These are phyloP conservation scores for Rhodotorula toruloides DNA, from an alignment of 768 basidiomycete genomes.

Conservation along the genomic window DNA sequence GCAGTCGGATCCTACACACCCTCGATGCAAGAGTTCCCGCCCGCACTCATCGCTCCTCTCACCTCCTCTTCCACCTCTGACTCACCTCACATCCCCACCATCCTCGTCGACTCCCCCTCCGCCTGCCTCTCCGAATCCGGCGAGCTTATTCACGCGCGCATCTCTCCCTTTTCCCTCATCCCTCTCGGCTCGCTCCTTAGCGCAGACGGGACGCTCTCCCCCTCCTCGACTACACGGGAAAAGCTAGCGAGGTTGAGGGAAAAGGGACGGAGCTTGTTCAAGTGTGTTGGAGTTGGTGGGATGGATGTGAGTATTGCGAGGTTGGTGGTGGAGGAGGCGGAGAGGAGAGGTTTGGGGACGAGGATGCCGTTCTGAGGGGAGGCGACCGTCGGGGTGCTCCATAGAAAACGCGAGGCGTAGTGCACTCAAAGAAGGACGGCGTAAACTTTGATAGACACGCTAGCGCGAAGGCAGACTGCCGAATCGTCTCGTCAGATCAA, in stretches of 20 bases:
- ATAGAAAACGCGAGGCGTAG: too few relatives aligned
- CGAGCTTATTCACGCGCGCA: slow-evolving; percentile 28
- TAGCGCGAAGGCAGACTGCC: too few relatives aligned
- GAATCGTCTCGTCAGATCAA: too few relatives aligned
- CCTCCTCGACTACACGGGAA: too few relatives aligned
- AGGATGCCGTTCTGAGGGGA: slow-evolving; percentile 13
- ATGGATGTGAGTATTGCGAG: slow-evolving; percentile 39
- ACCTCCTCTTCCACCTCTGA: not conserved
- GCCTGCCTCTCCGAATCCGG: slow-evolving; percentile 38
- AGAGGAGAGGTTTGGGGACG: slow-evolving; percentile 7
- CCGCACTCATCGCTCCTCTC: slow-evolving; percentile 9
- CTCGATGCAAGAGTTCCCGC: slow-evolving; percentile 41
- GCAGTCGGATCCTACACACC: slow-evolving; percentile 41
- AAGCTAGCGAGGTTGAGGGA: not conserved
- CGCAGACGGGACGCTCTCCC: too few relatives aligned
- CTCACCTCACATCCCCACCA: slow-evolving; percentile 14
- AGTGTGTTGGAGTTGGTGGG: slow-evolving; percentile 40
- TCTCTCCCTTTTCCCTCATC: not conserved
- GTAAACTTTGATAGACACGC: too few relatives aligned
- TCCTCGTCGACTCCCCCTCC: slow-evolving; percentile 35
- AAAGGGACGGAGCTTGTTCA: slow-evolving; percentile 29
- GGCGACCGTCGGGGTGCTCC: too few relatives aligned
- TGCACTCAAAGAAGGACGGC: too few relatives aligned
- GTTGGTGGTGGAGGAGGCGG: slow-evolving; percentile 32
- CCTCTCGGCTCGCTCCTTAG: slow-evolving; percentile 35